A percentile compares a stretch with the other conserved stretches of the same genome.
Conservation (phyloP, 140 eudicot species). For the Oenanthe javanica region DNA sequence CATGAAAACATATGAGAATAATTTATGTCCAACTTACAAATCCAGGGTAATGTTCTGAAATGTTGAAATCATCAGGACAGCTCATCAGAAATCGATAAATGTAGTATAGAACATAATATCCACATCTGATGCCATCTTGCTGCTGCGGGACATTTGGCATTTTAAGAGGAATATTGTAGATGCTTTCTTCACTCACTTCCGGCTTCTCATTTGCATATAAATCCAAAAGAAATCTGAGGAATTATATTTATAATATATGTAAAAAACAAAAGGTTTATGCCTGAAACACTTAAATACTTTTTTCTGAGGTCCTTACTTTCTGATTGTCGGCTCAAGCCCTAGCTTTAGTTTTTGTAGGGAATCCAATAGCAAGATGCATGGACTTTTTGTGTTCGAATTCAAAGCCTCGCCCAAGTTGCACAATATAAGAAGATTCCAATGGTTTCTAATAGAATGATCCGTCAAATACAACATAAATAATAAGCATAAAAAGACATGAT, state of each 20-base stretch:
- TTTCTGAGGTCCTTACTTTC: neutral
- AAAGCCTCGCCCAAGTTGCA: neutral
- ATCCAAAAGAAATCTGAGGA: no score
- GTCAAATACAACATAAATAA: neutral
- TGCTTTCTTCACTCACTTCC: no score
- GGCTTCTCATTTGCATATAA: no score
- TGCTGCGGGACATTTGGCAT: no score
- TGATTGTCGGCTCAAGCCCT: neutral
- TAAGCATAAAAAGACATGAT: neutral
- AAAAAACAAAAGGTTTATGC: no score
- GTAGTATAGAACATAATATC: neutral
- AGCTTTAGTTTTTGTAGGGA: neutral
- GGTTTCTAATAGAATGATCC: neutral
- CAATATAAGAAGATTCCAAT: neutral
- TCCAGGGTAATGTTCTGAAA: neutral
- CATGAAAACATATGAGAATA: no score
- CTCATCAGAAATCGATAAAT: neutral
- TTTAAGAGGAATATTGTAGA: no score
- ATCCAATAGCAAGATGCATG: neutral
- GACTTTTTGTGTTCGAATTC: neutral
- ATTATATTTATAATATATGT: neutral
- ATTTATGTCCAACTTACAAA: neutral
- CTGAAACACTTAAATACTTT: neutral
- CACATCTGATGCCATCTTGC: neutral
- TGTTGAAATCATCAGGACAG: neutral